These are phyloP conservation scores for Gnaphalium uliginosum DNA, from an alignment of 129 eudicot species.

Conservation along the genomic window DNA sequence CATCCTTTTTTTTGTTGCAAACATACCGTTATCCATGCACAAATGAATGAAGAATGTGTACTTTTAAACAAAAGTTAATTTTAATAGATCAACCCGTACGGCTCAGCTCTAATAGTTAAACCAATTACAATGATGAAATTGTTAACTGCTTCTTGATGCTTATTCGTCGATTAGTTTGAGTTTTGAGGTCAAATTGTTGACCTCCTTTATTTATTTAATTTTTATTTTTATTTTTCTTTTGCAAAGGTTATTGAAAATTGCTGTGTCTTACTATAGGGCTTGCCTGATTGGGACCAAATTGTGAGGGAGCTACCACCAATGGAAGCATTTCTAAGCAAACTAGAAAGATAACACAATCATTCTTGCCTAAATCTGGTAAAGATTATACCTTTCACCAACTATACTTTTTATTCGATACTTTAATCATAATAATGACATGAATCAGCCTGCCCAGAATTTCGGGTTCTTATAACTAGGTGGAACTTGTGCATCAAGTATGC, in stretches of 20 bases:
- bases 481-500: conserved; percentile 31
- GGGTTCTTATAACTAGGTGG: conserved; percentile 9
- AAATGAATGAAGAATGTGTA: neutral
- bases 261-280: conserved; percentile 41
- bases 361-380: conserved; percentile 16
- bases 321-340: conserved; percentile 89
- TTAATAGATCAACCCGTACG: neutral
- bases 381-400: conserved; percentile 1
- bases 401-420: neutral
- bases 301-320: conserved; percentile 87
- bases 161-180: conserved; percentile 1
- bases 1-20: neutral
- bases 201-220: no score
- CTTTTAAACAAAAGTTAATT: neutral
- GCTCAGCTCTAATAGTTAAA: neutral
- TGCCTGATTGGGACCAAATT: conserved; percentile 96
- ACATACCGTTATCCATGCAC: neutral
- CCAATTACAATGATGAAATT: conserved; percentile 5
- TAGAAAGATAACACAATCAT: conserved; percentile 62
- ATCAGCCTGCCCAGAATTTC: neutral
- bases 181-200: conserved; percentile 27
- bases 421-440: neutral
- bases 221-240: no score
- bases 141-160: neutral
- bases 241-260: neutral